Base-by-base conservation (phyloP, 371 early-diverging fungal genomes). In the Apophysomyces ossiformis region DNA sequence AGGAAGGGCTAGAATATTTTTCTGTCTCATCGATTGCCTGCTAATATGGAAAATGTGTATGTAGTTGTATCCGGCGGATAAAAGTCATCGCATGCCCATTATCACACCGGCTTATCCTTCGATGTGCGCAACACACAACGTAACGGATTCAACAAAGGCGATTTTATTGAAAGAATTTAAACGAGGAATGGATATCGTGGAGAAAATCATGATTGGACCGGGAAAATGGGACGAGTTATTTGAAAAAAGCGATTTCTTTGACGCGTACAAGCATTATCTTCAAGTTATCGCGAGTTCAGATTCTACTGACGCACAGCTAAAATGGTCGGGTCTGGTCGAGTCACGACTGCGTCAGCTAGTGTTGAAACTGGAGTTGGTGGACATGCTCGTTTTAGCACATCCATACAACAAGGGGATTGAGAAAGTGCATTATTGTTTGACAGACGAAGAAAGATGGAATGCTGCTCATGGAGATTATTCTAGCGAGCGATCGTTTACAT, bases 81-180 rank as follows among this genome's bases (percentile, higher is more conserved):
- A 84, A 64, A 88, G 85, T 15, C 99, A 99, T 76, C 87, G 91
- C 37, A 99, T 99, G 99, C 99, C 99, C 1, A 94, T 99, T 59
- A 99, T 99, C 67, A 99, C 99, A 12, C 99, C 99, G 7, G 99
- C 99, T 0, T 99, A 99, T 75, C 99, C 99, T 16, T 95, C 97
- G 21, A 99, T 99, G 96, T 99, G 99, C 76, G 90, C 99, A 2
- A 99, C 99, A 0, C 99, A 99, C 81, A 99, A 99, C 72, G 98
- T 99, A 9, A 93, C 95, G 0, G 81, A 82, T 44, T 98, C 98
- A 1, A 99, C 99, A 0, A 87, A 89, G 37, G 73, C 69, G 4
- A 89, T 99, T 18, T 95, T 97, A 72, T 89, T 87, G 16, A 85
- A 86, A 32, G 99, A 99, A 84, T 92, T 99, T 66, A 84, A 88